Evolutionary conservation across 2,329 filamentous ascomycete species (phyloP), one percentile per base, ranked within the genome.

Genomic region (Aspergillus udagawae): DNA sequence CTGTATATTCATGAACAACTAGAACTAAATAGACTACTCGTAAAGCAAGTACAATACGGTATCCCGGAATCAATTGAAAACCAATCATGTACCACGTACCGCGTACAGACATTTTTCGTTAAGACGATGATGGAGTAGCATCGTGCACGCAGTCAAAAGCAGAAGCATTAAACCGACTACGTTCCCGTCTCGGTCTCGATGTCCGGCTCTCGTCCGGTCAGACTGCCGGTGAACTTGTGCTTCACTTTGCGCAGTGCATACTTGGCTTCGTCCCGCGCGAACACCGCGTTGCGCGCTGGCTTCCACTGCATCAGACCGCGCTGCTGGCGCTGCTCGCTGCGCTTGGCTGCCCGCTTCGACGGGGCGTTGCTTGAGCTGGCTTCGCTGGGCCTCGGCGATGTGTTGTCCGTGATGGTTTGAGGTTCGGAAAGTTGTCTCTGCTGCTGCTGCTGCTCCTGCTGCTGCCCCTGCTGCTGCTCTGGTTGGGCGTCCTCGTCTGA

Each of bases 271-370:
- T 97, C 83, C 76, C 94, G 96, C 47, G 88, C 92, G 72, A 97
- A 97, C 63, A 87, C 86, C 23, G 86, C 80, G 70, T 96, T 96
- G 44, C 93, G 82, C 71, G 92, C 89, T 0, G 93, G 92, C 68
- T 87, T 90, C 92, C 92, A 97, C 73, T 97, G 93, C 91, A 97
- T 96, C 70, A 96, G 68, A 0, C 93, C 93, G 10, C 92, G 83
- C 65, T 97, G 92, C 76, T 92, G 91, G 0, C 92, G 84, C 71
- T 92, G 88, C 70, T 97, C 81, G 35, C 72, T 76, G 49, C 75
- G 73, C 58, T 72, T 73, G 52, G 75, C 75, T 10, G 71, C 71
- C 58, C 68, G 73, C 35, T 76, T 72, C 3, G 68, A 69, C 12
- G 62, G 51, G 6, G 50, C 60, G 21, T 49, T 53, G 52, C 65